These are phyloP conservation scores for Entrophospora sp. DNA, from an alignment of 192 early-diverging fungal genomes.

Conservation along the genomic window DNA sequence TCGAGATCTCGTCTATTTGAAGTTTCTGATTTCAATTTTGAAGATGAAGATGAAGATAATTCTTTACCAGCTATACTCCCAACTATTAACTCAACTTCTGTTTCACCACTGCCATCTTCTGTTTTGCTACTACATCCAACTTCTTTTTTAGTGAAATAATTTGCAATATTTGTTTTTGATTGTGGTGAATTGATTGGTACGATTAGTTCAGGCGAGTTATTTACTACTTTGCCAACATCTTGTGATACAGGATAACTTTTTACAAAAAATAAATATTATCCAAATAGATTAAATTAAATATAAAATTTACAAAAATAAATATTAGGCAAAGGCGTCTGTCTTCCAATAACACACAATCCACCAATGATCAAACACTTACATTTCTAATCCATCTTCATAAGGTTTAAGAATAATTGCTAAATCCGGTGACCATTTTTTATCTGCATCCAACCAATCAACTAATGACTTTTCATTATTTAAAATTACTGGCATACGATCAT, in stretches of 20 bases:
- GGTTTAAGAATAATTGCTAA: conserved; percentile 34
- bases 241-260: conserved; percentile 42
- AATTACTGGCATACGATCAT: conserved; percentile 52
- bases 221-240: conserved; percentile 33
- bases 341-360: too few relatives aligned
- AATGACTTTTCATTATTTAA: conserved; percentile 35
- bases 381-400: conserved; percentile 31
- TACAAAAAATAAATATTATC: not conserved
- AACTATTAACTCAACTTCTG: too few relatives aligned
- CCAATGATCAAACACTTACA: not conserved
- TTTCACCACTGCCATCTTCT: too few relatives aligned
- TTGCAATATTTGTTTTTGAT: not conserved
- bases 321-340: not conserved
- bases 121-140: too few relatives aligned
- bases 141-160: not conserved
- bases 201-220: conserved; percentile 35
- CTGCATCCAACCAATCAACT: conserved; percentile 35
- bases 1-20: too few relatives aligned
- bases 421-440: conserved; percentile 23
- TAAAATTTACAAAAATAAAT: not conserved
- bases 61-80: too few relatives aligned
- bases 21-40: too few relatives aligned
- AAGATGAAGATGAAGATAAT: too few relatives aligned
- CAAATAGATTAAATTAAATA: not conserved
- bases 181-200: conserved; percentile 29